phyloP scores from a whole-genome alignment of 768 basidiomycete species.

The Trametes cinnabarina region DNA sequence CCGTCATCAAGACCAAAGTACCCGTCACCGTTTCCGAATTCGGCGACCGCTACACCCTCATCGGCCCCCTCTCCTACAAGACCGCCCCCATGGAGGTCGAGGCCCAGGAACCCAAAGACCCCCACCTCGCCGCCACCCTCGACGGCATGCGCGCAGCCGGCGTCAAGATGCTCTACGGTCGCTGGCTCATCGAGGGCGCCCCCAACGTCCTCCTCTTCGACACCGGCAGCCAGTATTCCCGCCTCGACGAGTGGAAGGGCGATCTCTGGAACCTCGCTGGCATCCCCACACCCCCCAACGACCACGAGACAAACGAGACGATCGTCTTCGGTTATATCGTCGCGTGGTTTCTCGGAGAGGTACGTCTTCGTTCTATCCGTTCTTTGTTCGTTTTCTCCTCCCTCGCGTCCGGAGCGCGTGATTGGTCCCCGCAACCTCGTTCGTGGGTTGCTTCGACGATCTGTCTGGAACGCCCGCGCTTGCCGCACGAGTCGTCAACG shows the following conservation, averaged over 20 bases:
- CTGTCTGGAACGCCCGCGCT: no score
- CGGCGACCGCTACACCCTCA: slow-evolving; percentile 91
- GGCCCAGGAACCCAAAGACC: slow-evolving; percentile 82
- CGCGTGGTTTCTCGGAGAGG: slow-evolving; percentile 99
- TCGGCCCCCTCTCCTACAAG: slow-evolving; percentile 98
- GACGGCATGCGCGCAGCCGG: slow-evolving; percentile 85
- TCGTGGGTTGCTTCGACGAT: background rate
- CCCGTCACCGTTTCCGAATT: slow-evolving; percentile 97
- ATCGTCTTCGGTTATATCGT: slow-evolving; percentile 97
- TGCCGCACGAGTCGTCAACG: background rate
- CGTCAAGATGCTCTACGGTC: slow-evolving; percentile 91
- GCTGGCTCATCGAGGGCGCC: slow-evolving; percentile 97
- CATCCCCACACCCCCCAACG: slow-evolving; percentile 94
- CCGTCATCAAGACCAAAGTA: slow-evolving; percentile 99
- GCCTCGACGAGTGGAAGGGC: slow-evolving; percentile 97
- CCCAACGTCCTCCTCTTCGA: slow-evolving; percentile 96
- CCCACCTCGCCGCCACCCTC: slow-evolving; percentile 70
- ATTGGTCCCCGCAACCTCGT: background rate
- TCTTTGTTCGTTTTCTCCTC: background rate
- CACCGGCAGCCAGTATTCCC: slow-evolving; percentile 81
- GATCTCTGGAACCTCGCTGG: slow-evolving; percentile 99
- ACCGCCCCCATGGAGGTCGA: slow-evolving; percentile 99
- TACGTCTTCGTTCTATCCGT: slow-evolving; percentile 36
- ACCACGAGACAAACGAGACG: slow-evolving; percentile 97
- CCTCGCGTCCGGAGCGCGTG: background rate